Percentiles rank a stretch among this genome's conserved stretches.
Evolutionary conservation across 2,329 filamentous ascomycete genomes (phyloP).

Genomic region (Xylariales sp.): DNA sequence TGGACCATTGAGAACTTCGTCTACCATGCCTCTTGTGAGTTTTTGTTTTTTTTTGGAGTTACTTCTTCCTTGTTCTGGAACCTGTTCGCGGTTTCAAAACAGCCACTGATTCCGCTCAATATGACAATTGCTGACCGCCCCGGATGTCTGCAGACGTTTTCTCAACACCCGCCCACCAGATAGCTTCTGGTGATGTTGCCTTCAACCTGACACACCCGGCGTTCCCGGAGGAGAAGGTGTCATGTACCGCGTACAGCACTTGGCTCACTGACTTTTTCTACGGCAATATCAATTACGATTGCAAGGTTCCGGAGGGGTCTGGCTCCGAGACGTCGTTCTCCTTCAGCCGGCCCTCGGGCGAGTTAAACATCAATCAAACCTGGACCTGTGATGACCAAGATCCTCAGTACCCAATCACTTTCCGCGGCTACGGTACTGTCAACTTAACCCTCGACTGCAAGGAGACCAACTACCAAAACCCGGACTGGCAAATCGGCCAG

Average conservation of each 20-base stretch:
- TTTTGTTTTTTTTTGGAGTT: no score
- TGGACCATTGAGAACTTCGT: conserved; percentile 60
- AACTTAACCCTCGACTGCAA: conserved; percentile 53
- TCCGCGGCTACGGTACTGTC: conserved; percentile 49
- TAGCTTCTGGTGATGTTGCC: conserved; percentile 58
- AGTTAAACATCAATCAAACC: conserved; percentile 60
- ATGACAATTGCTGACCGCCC: no score
- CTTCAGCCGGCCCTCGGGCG: conserved; percentile 53
- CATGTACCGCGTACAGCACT: conserved; percentile 56
- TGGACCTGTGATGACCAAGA: conserved; percentile 60
- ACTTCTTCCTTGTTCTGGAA: no score
- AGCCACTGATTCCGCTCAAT: no score
- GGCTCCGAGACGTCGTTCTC: conserved; percentile 56
- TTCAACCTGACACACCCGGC: conserved; percentile 64
- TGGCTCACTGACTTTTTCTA: conserved; percentile 63
- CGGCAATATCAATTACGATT: conserved; percentile 58
- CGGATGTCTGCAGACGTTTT: conserved; percentile 45
- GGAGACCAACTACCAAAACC: conserved; percentile 52
- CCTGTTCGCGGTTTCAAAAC: no score
- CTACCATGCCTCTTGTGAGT: conserved; percentile 54
- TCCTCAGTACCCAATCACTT: conserved; percentile 52
- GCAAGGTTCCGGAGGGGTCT: conserved; percentile 51
- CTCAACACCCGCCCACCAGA: conserved; percentile 64
- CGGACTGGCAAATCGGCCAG: conserved; percentile 55
- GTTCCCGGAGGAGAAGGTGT: conserved; percentile 52